Base-by-base conservation (phyloP, 805 yeast genomes). In the Candida ficus region DNA sequence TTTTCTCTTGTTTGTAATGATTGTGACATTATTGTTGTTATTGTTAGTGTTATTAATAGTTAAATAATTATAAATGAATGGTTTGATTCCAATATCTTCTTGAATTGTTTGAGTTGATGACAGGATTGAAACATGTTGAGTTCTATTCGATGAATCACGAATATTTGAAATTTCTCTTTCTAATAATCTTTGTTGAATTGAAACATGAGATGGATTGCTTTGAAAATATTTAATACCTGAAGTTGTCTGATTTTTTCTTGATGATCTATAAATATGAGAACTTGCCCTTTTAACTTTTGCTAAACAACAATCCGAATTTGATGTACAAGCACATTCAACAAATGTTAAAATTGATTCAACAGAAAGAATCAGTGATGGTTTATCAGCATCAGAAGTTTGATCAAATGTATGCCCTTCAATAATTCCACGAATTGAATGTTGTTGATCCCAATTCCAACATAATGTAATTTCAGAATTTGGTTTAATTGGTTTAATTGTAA, bases 401-500 rank as follows among this genome's bases (percentile, higher is more conserved):
- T 81, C 88, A 56, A 80, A 76, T 27, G 62, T 54, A 53, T 61
- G 47, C 22, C 64, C 58, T n/a, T 72, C 65, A 20, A 64, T 60
- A 20, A 73, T 66, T 47, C 71, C 70, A 39, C 67, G 63, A 29
- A 88, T 83, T 2, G 97, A 95, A 57, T 89, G 96, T 14, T 65
- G 47, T 4, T 62, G 56, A 55, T 89, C 95, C 95, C 96, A 91
- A 44, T 82, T 86, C 98, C 98, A 91, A 2, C 80, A 76, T 9
- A 88, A 60, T 0, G 90, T 73, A 17, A 91, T 61, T 55, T 90
- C 97, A 29, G 79, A 75, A n/a, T 78, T 88, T 9, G 70, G 60
- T 38, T 68, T 66, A 21, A 90, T 74, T 3, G 75, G 75, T 35
- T 67, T 71, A 1, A 70, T 60, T 0, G 96, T 75, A 22, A 66